Conservation (phyloP, 23 red algal species). For the Agarophyton chilense region DNA sequence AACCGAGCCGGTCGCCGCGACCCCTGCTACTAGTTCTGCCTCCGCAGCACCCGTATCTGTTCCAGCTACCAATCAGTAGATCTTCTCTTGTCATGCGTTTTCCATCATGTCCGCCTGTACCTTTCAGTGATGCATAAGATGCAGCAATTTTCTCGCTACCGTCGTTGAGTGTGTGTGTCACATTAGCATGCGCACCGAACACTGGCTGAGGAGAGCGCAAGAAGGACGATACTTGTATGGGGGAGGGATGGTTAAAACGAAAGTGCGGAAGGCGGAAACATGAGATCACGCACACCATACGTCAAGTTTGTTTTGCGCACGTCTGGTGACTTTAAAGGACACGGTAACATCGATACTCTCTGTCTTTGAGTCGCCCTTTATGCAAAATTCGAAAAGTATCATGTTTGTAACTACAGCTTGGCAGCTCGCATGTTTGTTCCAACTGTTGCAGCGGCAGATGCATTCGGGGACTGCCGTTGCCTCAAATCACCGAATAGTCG, state of each 20-base stretch:
- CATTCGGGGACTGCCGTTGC: not conserved
- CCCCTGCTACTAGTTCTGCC: not conserved
- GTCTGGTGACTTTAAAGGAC: not conserved
- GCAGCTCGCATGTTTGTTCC: not conserved
- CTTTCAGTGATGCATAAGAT: not conserved
- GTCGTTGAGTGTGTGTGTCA: too few relatives aligned
- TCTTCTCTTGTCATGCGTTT: not conserved
- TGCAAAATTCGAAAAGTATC: not conserved
- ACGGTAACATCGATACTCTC: not conserved
- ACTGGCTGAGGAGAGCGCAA: too few relatives aligned
- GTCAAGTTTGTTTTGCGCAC: not conserved
- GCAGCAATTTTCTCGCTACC: too few relatives aligned
- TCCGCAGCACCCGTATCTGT: not conserved
- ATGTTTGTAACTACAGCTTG: not conserved
- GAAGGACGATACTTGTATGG: not conserved
- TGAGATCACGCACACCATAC: not conserved
- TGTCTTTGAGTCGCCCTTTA: not conserved
- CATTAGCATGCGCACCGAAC: too few relatives aligned
- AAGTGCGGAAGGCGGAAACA: not conserved
- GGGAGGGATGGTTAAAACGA: not conserved
- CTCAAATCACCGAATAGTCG: conserved; percentile 21
- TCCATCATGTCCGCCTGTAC: not conserved
- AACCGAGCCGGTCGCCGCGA: not conserved
- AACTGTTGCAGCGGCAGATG: not conserved
- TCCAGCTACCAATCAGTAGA: conserved; percentile 27